Evolutionary conservation across 129 eudicot species (phyloP).

Genomic region (Escallonia rubra): DNA sequence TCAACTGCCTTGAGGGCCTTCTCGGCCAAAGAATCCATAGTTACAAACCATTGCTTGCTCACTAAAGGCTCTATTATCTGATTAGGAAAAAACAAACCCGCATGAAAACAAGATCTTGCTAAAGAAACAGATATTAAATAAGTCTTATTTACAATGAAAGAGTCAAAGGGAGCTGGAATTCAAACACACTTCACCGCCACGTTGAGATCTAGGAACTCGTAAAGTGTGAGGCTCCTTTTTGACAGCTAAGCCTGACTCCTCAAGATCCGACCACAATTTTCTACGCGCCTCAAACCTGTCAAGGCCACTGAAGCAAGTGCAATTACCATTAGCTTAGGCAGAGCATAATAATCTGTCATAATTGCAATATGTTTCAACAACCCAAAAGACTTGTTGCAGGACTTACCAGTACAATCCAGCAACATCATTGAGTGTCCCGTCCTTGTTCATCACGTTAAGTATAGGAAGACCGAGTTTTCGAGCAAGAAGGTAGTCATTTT

Average conservation of each 20-base stretch:
- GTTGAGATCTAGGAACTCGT: conserved; percentile 92
- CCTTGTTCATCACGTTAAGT: conserved; percentile 93
- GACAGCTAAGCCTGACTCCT: conserved; percentile 78
- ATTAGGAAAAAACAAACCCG: conserved; percentile 5
- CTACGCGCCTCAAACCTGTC: conserved; percentile 95
- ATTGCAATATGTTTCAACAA: conserved; percentile 1
- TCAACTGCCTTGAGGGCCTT: conserved; percentile 85
- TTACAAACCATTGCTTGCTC: conserved; percentile 96
- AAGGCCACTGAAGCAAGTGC: conserved; percentile 56
- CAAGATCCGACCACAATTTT: conserved; percentile 89
- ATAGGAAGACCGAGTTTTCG: conserved; percentile 95
- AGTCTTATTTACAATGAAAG: neutral
- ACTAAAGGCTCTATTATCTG: conserved; percentile 95
- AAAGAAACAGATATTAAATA: too few species aligned
- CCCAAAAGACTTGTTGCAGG: neutral
- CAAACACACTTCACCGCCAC: conserved; percentile 91
- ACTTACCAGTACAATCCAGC: conserved; percentile 80
- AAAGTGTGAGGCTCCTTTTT: conserved; percentile 79
- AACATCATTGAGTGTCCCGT: conserved; percentile 85
- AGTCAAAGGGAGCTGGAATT: neutral
- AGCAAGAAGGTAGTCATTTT: conserved; percentile 96
- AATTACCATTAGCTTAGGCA: conserved; percentile 11
- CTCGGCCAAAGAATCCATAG: conserved; percentile 95
- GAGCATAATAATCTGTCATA: conserved; percentile 1
- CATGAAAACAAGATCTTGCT: conserved; percentile 2